phyloP scores from a whole-genome alignment of 108 stramenopile species.

The Tribonema minus region DNA sequence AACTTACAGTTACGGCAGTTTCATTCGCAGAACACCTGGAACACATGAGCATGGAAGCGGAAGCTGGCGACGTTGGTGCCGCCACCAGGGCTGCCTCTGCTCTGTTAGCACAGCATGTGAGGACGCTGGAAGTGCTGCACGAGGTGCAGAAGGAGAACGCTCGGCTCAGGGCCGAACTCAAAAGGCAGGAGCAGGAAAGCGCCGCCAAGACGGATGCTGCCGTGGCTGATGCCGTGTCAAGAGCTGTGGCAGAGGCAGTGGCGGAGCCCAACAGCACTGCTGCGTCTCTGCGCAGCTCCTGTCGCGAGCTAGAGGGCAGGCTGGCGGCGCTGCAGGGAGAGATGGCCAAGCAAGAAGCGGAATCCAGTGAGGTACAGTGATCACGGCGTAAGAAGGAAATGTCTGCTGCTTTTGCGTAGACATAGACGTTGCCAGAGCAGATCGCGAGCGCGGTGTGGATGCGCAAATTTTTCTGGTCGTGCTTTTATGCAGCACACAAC shows the following conservation, averaged over 20 bases:
- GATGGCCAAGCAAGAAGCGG: too few relatives aligned
- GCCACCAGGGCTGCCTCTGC: constrained; percentile 5
- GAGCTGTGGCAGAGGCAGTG: constrained; percentile 4
- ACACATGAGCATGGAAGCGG: neutral
- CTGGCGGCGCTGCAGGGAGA: constrained; percentile 2
- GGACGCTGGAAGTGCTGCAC: constrained; percentile 38
- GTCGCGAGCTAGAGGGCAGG: too few relatives aligned
- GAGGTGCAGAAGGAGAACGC: constrained; percentile 17
- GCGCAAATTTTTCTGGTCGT: too few relatives aligned
- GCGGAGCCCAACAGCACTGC: constrained; percentile 12
- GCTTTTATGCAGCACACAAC: too few relatives aligned
- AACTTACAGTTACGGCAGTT: neutral
- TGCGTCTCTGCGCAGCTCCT: too few relatives aligned
- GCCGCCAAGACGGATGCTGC: neutral
- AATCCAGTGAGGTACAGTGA: neutral
- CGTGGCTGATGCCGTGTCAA: too few relatives aligned
- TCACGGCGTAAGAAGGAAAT: neutral
- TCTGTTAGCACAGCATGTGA: constrained; percentile 36
- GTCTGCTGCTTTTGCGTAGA: neutral
- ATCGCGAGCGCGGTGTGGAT: too few relatives aligned
- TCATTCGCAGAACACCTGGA: neutral
- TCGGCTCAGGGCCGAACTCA: neutral
- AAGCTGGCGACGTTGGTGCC: neutral
- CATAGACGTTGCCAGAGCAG: neutral
- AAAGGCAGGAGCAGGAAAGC: neutral